phyloP scores from a whole-genome alignment of 768 basidiomycete species.

The Boletales sp. region DNA sequence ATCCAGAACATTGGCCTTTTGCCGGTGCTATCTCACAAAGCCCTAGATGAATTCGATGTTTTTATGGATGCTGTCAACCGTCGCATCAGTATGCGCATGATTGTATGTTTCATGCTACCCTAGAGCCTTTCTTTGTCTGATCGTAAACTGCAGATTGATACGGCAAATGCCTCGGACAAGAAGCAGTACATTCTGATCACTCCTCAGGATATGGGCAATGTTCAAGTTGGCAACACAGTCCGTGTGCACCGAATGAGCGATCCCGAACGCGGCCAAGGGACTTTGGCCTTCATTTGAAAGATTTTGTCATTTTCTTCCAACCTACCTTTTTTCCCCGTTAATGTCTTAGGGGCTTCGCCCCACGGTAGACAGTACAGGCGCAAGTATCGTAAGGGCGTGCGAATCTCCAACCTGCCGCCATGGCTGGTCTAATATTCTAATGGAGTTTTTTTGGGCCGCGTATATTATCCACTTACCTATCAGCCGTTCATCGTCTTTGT shows the following conservation, averaged over 20 bases:
- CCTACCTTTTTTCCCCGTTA: not conserved
- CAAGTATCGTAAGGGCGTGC: too few relatives aligned
- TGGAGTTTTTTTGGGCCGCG: too few relatives aligned
- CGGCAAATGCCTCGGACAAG: slow-evolving; percentile 79
- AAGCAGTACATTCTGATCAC: slow-evolving; percentile 96
- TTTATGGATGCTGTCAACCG: slow-evolving; percentile 96
- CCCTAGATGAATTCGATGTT: slow-evolving; percentile 91
- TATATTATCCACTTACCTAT: too few relatives aligned
- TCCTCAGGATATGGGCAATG: slow-evolving; percentile 86
- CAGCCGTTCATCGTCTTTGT: too few relatives aligned
- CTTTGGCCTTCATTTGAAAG: slow-evolving; percentile 33
- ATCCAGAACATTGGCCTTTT: slow-evolving; percentile 12
- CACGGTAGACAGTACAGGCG: too few relatives aligned
- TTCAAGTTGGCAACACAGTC: slow-evolving; percentile 64
- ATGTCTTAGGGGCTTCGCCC: too few relatives aligned
- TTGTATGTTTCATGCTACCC: slow-evolving; percentile 47
- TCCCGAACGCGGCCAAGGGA: slow-evolving; percentile 65
- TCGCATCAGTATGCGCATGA: slow-evolving; percentile 92
- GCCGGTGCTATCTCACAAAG: slow-evolving; percentile 8
- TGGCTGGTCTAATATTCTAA: too few relatives aligned
- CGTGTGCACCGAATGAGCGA: slow-evolving; percentile 76
- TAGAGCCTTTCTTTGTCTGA: slow-evolving; percentile 2
- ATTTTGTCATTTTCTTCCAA: not conserved
- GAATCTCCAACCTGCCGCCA: too few relatives aligned
- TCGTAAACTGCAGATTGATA: slow-evolving; percentile 61